Percentiles rank a stretch among this genome's conserved stretches.
These are phyloP conservation scores for Raddia guianensis DNA, from an alignment of 176 grass and related monocot genomes.

Conservation along the genomic window DNA sequence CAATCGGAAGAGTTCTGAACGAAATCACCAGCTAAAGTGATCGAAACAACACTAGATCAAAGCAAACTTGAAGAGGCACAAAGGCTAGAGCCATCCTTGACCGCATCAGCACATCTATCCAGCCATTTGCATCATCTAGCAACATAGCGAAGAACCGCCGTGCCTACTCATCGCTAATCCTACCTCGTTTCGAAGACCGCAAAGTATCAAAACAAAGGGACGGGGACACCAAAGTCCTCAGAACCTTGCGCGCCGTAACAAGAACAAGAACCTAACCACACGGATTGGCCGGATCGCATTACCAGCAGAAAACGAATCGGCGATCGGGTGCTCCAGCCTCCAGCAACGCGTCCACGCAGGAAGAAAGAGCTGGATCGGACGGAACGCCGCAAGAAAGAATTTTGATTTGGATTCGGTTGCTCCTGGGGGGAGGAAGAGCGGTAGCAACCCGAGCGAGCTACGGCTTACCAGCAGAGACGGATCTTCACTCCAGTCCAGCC, in stretches of 20 bases:
- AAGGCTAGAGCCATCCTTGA: neutral
- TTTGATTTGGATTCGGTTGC: neutral
- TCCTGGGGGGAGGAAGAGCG: neutral
- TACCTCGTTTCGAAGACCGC: neutral
- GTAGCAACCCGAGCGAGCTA: neutral
- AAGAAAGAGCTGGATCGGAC: neutral
- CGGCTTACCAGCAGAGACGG: slow-evolving; percentile 14
- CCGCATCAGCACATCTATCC: neutral
- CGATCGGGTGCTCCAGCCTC: neutral
- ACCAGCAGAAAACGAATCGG: neutral
- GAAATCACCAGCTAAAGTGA: neutral
- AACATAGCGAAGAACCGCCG: neutral
- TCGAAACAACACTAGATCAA: neutral
- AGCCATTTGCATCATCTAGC: neutral
- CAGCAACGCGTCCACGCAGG: neutral
- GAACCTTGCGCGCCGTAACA: neutral
- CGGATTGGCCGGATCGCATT: neutral
- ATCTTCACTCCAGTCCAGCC: neutral
- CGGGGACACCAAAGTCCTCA: neutral
- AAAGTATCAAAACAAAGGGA: too few species aligned
- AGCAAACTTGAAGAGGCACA: neutral
- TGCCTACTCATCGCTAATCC: neutral
- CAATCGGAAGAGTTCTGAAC: neutral
- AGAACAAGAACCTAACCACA: neutral
- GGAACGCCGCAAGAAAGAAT: neutral